Base-by-base conservation (phyloP, 1,284 basidiomycete species). In the Singerocomus inundabilis region DNA sequence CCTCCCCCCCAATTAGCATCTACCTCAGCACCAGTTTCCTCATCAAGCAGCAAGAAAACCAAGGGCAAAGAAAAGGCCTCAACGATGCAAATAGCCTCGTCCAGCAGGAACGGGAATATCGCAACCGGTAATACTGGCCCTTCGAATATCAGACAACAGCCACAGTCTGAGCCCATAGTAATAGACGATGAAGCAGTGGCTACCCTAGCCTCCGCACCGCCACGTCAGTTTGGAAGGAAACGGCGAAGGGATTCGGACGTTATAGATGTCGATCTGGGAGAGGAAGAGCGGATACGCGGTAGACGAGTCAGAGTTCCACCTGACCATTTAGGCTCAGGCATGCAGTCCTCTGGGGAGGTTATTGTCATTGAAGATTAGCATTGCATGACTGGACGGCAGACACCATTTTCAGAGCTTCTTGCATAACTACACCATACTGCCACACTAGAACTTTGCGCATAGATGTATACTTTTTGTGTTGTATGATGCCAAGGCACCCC, bases 141-240 rank as follows among this genome's bases (percentile, higher is more conserved):
- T 37, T 46, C 51, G 9, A 34, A 54, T 21, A 43, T 38, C 49
- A 39, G 49, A 46, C 52, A 49, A 53, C 46, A 49, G 50, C 56
- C n/a, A 45, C 62, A 33, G 12, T 51, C 63, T 5, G 65, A 72
- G 31, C 61, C 71, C 1, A 77, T 81, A 42, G 69, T 72, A 0
- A 76, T 81, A 15, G 71, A 77, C n/a, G 80, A 79, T 54, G 73
- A 73, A 30, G 77, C 76, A 49, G 59, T 39, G 10, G 24, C 55
- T 2, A 15, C 43, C 5, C 36, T 39, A 10, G 31, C 29, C 7
- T 8, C 45, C 10, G 40, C 46, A 7, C 33, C 36, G 4, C 18
- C 42, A 18, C 48, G 38, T 32, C 53, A 38, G 10, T 33, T 51
- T 10, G 47, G 38, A 53, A 61, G 45, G 54, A 67, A 62, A 54